Evolutionary conservation across 1,284 basidiomycete species (phyloP).

Genomic region (Fomitopsis betulina): DNA sequence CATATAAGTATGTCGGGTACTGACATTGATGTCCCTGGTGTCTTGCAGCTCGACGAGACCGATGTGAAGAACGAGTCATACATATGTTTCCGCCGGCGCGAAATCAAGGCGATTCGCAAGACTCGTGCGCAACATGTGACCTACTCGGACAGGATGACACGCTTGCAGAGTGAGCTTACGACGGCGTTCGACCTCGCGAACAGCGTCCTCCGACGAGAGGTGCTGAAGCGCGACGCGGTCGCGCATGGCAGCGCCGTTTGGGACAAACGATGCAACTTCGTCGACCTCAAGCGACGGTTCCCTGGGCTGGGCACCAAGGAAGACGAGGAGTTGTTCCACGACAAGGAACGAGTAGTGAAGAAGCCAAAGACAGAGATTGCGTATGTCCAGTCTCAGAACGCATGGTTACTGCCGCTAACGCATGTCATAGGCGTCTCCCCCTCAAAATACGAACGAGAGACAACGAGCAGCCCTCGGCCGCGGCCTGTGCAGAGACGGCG

Average conservation of each 20-base stretch:
- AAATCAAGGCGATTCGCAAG: constrained; percentile 93
- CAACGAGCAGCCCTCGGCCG: constrained; percentile 37
- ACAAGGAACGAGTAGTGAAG: constrained; percentile 68
- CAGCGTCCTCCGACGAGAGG: constrained; percentile 70
- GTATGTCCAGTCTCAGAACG: constrained; percentile 31
- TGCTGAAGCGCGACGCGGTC: constrained; percentile 62
- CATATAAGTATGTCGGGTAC: neutral
- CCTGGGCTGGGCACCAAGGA: constrained; percentile 63
- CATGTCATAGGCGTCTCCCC: constrained; percentile 36
- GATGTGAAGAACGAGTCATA: constrained; percentile 93
- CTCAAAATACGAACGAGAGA: constrained; percentile 46
- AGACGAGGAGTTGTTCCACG: constrained; percentile 81
- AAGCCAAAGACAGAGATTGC: constrained; percentile 40
- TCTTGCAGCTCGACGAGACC: constrained; percentile 78
- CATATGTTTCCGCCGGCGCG: constrained; percentile 95
- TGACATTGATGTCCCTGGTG: neutral
- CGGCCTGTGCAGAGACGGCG: constrained; percentile 39
- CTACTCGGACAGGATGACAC: constrained; percentile 83
- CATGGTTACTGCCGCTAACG: constrained; percentile 5
- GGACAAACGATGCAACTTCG: constrained; percentile 73
- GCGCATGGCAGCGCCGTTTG: constrained; percentile 66
- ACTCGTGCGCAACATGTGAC: constrained; percentile 88
- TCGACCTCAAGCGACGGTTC: constrained; percentile 78
- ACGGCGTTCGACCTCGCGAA: constrained; percentile 72
- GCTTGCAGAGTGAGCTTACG: constrained; percentile 75